Conservation (phyloP, 371 early-diverging fungal genomes). For the Mortierella sp. region DNA sequence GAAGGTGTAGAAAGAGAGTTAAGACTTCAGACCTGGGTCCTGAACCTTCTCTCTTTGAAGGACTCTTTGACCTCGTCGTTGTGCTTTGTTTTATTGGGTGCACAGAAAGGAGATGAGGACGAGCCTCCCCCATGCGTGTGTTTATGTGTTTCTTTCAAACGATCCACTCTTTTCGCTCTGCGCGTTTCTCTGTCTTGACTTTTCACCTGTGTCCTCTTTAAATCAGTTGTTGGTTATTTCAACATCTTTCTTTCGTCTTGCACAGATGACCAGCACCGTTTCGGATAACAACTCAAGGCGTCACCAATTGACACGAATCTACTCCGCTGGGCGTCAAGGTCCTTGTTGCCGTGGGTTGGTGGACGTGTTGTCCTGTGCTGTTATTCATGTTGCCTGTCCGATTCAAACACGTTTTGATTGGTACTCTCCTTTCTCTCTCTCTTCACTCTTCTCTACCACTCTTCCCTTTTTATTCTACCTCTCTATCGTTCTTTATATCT, state of each 20-base stretch:
- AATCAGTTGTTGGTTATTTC: not conserved
- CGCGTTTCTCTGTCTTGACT: not conserved
- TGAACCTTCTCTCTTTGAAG: not conserved
- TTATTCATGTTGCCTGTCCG: too few relatives aligned
- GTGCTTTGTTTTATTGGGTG: not conserved
- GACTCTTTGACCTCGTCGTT: not conserved
- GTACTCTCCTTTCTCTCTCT: not conserved
- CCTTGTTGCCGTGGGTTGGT: not conserved
- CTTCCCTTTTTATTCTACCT: not conserved
- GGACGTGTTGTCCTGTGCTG: not conserved
- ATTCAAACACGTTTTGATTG: not conserved
- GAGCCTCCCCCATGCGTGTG: too few relatives aligned
- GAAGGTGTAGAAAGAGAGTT: not conserved
- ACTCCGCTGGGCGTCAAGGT: not conserved
- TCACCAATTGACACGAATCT: not conserved
- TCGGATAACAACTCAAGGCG: not conserved
- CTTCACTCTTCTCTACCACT: not conserved
- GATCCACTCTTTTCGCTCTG: not conserved
- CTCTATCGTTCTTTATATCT: not conserved
- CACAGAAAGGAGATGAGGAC: not conserved
- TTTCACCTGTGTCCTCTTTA: not conserved
- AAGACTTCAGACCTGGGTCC: not conserved
- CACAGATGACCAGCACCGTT: not conserved
- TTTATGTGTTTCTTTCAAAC: not conserved
- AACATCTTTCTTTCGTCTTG: not conserved